Percentiles rank a stretch among this genome's conserved stretches.
Conservation (phyloP, 306 rosid genomes). For the Dryas drummondii region DNA sequence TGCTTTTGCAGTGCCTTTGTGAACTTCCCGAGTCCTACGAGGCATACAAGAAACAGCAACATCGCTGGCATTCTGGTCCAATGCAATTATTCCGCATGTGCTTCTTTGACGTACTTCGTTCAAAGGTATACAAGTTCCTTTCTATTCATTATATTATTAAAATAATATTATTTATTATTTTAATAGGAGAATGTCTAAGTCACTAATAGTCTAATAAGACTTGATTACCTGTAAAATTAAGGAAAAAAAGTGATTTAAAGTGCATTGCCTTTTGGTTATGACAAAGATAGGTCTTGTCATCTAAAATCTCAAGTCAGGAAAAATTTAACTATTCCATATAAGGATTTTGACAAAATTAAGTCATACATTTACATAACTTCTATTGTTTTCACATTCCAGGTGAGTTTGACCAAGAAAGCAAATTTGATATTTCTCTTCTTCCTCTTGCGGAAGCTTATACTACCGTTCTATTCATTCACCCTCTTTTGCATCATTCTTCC, state of each 20-base stretch:
- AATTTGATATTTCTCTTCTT: constrained; percentile 91
- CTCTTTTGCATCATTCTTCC: constrained; percentile 99
- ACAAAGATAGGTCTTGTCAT: neutral
- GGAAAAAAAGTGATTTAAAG: neutral
- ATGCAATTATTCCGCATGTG: constrained; percentile 95
- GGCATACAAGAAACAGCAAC: constrained; percentile 96
- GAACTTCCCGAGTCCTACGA: constrained; percentile 98
- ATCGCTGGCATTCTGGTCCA: constrained; percentile 99
- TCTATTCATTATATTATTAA: constrained; percentile 6
- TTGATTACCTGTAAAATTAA: neutral
- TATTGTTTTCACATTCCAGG: constrained; percentile 47
- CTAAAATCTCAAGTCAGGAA: neutral
- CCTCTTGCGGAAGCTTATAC: constrained; percentile 91
- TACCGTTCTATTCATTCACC: constrained; percentile 96
- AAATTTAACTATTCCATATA: neutral
- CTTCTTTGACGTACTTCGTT: constrained; percentile 76
- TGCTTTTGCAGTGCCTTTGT: constrained; percentile 84
- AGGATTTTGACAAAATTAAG: neutral
- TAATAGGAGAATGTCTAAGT: neutral
- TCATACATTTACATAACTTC: neutral
- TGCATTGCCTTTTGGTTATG: neutral
- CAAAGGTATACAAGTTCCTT: constrained; percentile 61
- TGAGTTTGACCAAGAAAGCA: constrained; percentile 73
- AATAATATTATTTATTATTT: neutral
- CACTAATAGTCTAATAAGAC: neutral